Evolutionary conservation across 768 basidiomycete genomes (phyloP).

Genomic region (Tricholoma terreum): DNA sequence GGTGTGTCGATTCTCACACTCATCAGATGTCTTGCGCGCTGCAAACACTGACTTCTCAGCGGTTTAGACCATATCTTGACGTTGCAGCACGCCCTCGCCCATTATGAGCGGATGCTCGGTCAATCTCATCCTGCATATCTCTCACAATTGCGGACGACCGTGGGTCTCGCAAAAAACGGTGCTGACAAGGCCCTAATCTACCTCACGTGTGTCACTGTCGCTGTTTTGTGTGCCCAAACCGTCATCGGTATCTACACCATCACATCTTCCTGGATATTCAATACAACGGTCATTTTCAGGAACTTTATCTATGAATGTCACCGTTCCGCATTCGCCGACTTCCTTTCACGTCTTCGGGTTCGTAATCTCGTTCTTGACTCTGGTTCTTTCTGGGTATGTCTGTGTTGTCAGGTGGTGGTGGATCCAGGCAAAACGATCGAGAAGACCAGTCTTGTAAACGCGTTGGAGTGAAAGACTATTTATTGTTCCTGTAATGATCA

Average conservation of each 20-base stretch:
- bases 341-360: conserved; percentile 54
- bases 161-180: conserved; percentile 55
- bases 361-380: conserved; percentile 43
- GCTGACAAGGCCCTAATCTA: conserved; percentile 65
- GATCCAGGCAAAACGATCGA: conserved; percentile 46
- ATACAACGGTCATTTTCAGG: conserved; percentile 40
- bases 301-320: conserved; percentile 63
- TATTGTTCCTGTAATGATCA: too few species aligned
- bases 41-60: conserved; percentile 7
- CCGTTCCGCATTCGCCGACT: conserved; percentile 42
- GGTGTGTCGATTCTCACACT: conserved; percentile 44
- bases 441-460: conserved; percentile 19
- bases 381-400: conserved; percentile 45
- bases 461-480: background rate
- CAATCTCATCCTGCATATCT: conserved; percentile 87
- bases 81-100: conserved; percentile 76
- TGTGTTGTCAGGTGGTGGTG: conserved; percentile 62
- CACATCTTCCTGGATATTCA: background rate
- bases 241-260: conserved; percentile 45
- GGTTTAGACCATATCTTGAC: conserved; percentile 82
- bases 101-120: conserved; percentile 86
- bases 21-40: too few species aligned
- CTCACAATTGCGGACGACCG: conserved; percentile 65
- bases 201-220: conserved; percentile 65
- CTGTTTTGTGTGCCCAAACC: conserved; percentile 62